These are phyloP conservation scores for Orbilia blumenaviensis DNA, from an alignment of 2,329 filamentous ascomycete species.

Conservation along the genomic window DNA sequence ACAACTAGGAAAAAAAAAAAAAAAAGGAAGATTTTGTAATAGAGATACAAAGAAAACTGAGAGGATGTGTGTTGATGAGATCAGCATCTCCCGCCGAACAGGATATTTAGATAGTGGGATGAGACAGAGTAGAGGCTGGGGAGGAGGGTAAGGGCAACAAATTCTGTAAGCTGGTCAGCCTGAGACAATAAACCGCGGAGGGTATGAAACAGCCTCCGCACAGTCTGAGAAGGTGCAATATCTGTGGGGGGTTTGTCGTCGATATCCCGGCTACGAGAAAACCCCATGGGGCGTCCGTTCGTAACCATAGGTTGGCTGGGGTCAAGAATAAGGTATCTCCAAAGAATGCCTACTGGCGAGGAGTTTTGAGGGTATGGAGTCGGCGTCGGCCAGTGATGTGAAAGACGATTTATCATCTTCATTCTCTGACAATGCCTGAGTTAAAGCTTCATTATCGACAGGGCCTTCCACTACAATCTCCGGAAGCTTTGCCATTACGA, in stretches of 20 bases:
- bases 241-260: not conserved
- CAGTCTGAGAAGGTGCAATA: not conserved
- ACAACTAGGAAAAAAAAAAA: not conserved
- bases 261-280: not conserved
- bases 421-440: slow-evolving; percentile 21
- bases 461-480: slow-evolving; percentile 1
- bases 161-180: too few species aligned
- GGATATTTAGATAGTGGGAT: too few species aligned
- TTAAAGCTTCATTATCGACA: not conserved
- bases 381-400: not conserved
- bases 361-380: not conserved
- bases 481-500: not conserved
- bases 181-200: too few species aligned
- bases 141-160: not conserved
- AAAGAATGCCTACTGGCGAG: not conserved
- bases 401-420: not conserved
- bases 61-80: not conserved
- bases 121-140: too few species aligned
- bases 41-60: slow-evolving; percentile 1
- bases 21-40: not conserved
- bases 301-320: not conserved
- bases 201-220: too few species aligned
- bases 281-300: not conserved
- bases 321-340: not conserved
- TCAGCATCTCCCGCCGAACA: too few species aligned